Evolutionary conservation across 495 filamentous ascomycete genomes (phyloP).

Genomic region (Amniculicola lignicola): DNA sequence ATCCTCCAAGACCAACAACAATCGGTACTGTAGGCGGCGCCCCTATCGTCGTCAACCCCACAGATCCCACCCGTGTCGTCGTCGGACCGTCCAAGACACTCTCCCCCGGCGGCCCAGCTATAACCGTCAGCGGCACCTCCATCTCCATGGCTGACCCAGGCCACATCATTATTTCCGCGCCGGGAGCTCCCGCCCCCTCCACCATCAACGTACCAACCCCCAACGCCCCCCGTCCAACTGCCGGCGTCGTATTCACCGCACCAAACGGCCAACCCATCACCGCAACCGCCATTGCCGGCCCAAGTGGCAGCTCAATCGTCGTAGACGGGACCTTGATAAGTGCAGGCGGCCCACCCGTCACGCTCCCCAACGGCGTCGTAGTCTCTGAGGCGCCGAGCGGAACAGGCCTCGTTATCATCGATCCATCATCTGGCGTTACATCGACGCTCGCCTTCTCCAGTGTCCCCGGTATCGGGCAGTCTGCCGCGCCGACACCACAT

Average conservation of each 20-base stretch:
- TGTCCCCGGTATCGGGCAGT: neutral
- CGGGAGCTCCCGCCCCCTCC: conserved; percentile 1
- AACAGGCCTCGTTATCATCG: conserved; percentile 6
- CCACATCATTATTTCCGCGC: conserved; percentile 14
- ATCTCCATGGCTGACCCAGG: conserved; percentile 14
- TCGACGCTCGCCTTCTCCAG: conserved; percentile 8
- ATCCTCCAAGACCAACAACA: conserved; percentile 7
- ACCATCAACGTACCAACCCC: conserved; percentile 9
- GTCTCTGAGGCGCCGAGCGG: conserved; percentile 11
- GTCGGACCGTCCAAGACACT: conserved; percentile 12
- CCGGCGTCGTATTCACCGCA: conserved; percentile 13
- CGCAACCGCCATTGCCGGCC: conserved; percentile 4
- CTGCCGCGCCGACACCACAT: conserved; percentile 2
- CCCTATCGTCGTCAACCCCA: conserved; percentile 3
- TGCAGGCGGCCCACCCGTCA: conserved; percentile 8
- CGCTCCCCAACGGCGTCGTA: conserved; percentile 10
- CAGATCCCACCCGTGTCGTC: neutral
- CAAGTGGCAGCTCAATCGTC: conserved; percentile 5
- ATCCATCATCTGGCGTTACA: conserved; percentile 1
- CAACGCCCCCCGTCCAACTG: neutral
- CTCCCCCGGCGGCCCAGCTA: conserved; percentile 7
- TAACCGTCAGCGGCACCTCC: conserved; percentile 12
- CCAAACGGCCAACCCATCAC: conserved; percentile 14
- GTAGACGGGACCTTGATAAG: conserved; percentile 6
- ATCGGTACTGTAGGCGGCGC: conserved; percentile 15